Base-by-base conservation (phyloP, 306 rosid species). In the Senna siamea region DNA sequence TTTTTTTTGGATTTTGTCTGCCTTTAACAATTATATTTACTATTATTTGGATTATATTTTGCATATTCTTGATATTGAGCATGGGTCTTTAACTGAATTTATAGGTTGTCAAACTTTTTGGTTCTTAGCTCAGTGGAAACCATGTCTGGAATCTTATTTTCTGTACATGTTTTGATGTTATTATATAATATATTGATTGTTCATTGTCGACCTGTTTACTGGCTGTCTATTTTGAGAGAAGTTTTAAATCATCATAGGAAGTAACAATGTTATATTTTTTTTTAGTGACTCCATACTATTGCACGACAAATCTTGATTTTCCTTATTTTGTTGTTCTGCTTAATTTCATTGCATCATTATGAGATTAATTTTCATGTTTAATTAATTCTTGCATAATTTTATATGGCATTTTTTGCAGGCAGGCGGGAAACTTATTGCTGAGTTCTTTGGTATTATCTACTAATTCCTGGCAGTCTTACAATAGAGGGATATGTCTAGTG, bases 371-470 rank as follows among this genome's bases (percentile, higher is more conserved):
- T n/a, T 78, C 54, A 69, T 28, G 37, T 58, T 30, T 66, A 63
- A 14, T 61, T 35, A 77, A 34, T 50, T 66, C 35, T 51, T 40
- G 47, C 68, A 23, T 28, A 59, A 47, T 1, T 22, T 53, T 40
- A 22, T 47, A 4, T 15, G 38, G 7, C 38, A 26, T 78, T 83
- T 51, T 11, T 22, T 72, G 60, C 77, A 85, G 77, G 83, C 80
- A 17, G 58, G 77, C 65, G 19, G 82, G 82, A 77, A 69, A 79
- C 79, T 83, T 85, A 66, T 73, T 41, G 60, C 76, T 50, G 11
- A 26, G 26, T 18, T 34, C 14, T 7, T 15, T 10, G 4, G 15
- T 22, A 8, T 11, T 54, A 10, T 22, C 7, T 54, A 14, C n/a
- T 13, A 9, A 20, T 10, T 54, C 34, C 35, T 20, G n/a, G 20